These are phyloP conservation scores for Caloboletus firmus DNA, from an alignment of 1,284 basidiomycete species.

Conservation along the genomic window DNA sequence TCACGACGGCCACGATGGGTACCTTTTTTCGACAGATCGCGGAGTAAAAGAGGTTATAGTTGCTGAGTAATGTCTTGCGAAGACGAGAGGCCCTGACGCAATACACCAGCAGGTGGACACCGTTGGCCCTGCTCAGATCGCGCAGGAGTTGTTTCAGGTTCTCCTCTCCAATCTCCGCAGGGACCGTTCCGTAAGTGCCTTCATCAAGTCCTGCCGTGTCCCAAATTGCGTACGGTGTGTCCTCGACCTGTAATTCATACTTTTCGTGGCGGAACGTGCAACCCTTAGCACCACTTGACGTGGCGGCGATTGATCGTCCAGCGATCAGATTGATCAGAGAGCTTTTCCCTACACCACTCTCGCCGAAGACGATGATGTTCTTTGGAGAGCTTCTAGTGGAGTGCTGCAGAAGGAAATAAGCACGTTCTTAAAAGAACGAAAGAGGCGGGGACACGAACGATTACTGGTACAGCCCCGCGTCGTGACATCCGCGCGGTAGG, in stretches of 20 bases:
- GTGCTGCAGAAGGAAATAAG: slow-evolving; percentile 10
- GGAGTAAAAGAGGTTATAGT: slow-evolving; percentile 38
- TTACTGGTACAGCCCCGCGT: slow-evolving; percentile 13
- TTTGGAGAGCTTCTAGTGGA: slow-evolving; percentile 8
- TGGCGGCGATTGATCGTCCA: slow-evolving; percentile 32
- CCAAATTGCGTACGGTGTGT: slow-evolving; percentile 26
- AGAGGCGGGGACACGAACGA: slow-evolving; percentile 12
- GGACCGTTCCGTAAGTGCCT: slow-evolving; percentile 29
- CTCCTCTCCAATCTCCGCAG: slow-evolving; percentile 29
- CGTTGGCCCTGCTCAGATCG: slow-evolving; percentile 25
- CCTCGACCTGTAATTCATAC: slow-evolving; percentile 29
- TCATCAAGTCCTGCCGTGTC: slow-evolving; percentile 35
- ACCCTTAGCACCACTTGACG: slow-evolving; percentile 28
- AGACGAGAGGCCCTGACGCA: slow-evolving; percentile 30
- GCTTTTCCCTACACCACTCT: slow-evolving; percentile 32
- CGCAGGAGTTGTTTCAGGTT: slow-evolving; percentile 28
- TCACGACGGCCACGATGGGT: slow-evolving; percentile 32
- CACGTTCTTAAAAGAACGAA: background rate
- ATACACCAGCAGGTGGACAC: slow-evolving; percentile 33
- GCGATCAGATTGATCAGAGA: slow-evolving; percentile 34
- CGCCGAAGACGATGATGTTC: slow-evolving; percentile 33
- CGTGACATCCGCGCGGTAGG: slow-evolving; percentile 23
- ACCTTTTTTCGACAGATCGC: slow-evolving; percentile 34
- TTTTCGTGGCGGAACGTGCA: slow-evolving; percentile 33
- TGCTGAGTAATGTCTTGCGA: slow-evolving; percentile 20